These are phyloP conservation scores for Zymoseptoria tritici DNA, from an alignment of 2,329 filamentous ascomycete genomes.

Conservation along the genomic window DNA sequence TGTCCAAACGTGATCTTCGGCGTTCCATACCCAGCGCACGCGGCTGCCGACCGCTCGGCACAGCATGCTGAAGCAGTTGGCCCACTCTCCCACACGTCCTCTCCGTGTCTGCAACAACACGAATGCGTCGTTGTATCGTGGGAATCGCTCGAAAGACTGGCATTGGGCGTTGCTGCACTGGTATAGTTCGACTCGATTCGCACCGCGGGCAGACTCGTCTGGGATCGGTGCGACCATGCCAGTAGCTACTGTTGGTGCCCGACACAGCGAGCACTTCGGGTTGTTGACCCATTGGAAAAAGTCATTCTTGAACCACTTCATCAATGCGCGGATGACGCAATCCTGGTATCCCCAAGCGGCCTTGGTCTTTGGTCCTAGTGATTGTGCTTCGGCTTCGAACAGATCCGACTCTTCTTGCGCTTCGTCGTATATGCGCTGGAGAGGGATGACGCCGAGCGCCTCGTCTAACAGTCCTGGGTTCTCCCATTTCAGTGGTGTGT, in stretches of 20 bases:
- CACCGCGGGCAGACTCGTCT: constrained; percentile 83
- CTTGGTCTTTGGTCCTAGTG: constrained; percentile 66
- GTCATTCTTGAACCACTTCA: constrained; percentile 91
- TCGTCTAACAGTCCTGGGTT: constrained; percentile 93
- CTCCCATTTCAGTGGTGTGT: constrained; percentile 88
- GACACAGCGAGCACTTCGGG: constrained; percentile 73
- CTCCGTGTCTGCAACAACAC: constrained; percentile 76
- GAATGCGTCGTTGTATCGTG: constrained; percentile 92
- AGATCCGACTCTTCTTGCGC: constrained; percentile 91
- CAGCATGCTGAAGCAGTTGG: constrained; percentile 97
- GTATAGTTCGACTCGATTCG: constrained; percentile 82
- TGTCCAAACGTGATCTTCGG: constrained; percentile 95
- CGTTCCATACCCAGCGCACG: constrained; percentile 97
- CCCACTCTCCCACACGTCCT: constrained; percentile 90
- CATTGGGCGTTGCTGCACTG: constrained; percentile 72
- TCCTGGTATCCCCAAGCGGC: constrained; percentile 97
- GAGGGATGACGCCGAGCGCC: constrained; percentile 74
- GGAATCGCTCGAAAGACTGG: constrained; percentile 76
- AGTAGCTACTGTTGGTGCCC: constrained; percentile 71
- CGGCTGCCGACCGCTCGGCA: constrained; percentile 85
- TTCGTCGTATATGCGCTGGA: constrained; percentile 86
- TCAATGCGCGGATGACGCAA: constrained; percentile 80
- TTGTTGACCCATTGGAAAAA: constrained; percentile 99
- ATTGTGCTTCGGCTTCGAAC: constrained; percentile 77
- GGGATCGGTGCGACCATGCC: constrained; percentile 79